Evolutionary conservation across 805 yeast species (phyloP), one percentile per base, ranked within the genome.

Genomic region (Spathaspora sp.): DNA sequence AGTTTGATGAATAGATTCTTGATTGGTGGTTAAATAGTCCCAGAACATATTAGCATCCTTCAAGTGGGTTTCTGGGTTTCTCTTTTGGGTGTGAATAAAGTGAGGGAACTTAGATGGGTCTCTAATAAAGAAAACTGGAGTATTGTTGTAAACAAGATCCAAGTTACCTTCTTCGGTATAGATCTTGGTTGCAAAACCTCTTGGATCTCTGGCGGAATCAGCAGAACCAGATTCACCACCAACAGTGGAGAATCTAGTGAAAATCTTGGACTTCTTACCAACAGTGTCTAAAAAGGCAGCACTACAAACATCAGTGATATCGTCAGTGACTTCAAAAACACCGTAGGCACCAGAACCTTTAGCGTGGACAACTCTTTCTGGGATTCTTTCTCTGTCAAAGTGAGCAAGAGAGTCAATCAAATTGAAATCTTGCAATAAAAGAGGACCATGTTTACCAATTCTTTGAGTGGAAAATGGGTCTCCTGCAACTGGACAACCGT

Each of bases 341-440:
- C 96, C 96, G 66, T 77, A 88, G 9, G 96, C 96, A 64, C 97
- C 97, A 12, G 92, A 87, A 59, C 96, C 97, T 67, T 89, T 89
- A 50, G 97, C 97, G 65, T 89, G 97, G 35, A 90, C 96, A 52
- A 89, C 96, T 71, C 97, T 79, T 73, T 90, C 96, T 11, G 96
- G 96, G 57, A 89, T 86, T 70, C 96, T 77, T 71, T 89, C 97
- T 59, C 96, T 79, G 72, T 88, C 96, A 62, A 89, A 89, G 68
- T 89, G 96, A 18, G 96, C 92, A 52, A 89, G 70, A 2, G 89
- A 79, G 62, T 89, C 96, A 60, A 89, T 78, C 69, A 89, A 73
- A 65, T 84, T 84, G 72, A 87, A 85, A 67, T 89, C 96, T 67
- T 89, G 96, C 61, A 89, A 72, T 54, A 89, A 73, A 58, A 89